Base-by-base conservation (phyloP, 805 yeast genomes). In the Metschnikowia cerradonensis region DNA sequence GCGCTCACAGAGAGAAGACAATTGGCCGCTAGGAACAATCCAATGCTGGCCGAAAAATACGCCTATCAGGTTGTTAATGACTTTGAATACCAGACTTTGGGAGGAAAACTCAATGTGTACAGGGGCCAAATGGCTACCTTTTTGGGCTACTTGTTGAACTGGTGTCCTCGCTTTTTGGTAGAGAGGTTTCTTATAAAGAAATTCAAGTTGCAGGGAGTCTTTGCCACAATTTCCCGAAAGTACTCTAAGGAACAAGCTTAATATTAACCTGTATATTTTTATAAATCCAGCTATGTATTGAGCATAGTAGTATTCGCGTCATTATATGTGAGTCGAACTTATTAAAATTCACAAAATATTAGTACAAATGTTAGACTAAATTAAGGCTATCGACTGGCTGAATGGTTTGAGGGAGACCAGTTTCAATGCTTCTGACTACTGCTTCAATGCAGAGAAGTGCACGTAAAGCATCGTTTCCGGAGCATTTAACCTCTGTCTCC, bases 1-100 rank as follows among this genome's bases (percentile, higher is more conserved):
- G 78, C 84, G 0, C 69, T 84, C 52, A 68, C 62, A 22, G 67
- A 62, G 38, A 75, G 92, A 64, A 78, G 78, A 57, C 64, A 71
- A 42, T 82, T 87, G 87, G 82, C 88, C 0, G 75, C 62, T 34
- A 72, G 77, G 15, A 79, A 80, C 64, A 67, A 67, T 19, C 92
- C 94, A 26, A 80, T 83, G 79, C 48, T 68, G 1, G 77, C 88
- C 0, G 81, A 76, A n/a, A 63, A 48, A 1, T 88, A 83, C 60
- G 90, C 90, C 1, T 58, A 59, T 17, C 61, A 72, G 43, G 81
- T 86, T 0, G 80, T 80, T n/a, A 61, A 65, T 37, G 87, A 83
- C 56, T 72, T 73, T 52, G 74, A 71, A 53, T 32, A 46, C 5
- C 61, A 65, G 40, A 57, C 52, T n/a, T 68, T 84, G 30, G 58